These are phyloP conservation scores for Sporothrix phasma DNA, from an alignment of 2,329 filamentous ascomycete species.

Conservation along the genomic window DNA sequence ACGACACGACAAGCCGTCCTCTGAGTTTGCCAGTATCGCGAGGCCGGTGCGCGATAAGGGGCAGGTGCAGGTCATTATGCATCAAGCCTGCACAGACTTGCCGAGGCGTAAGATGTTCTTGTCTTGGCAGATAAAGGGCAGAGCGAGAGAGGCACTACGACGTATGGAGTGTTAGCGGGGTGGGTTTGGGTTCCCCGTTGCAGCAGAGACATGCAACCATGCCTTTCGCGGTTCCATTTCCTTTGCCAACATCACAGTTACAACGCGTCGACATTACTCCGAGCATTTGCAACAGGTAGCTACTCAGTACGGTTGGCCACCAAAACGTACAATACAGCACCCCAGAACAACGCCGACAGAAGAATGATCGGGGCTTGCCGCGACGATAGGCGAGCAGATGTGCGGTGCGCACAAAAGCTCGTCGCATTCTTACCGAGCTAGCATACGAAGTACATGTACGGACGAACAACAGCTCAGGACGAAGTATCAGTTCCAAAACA, in stretches of 20 bases:
- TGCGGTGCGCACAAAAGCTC: neutral
- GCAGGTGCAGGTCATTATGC: neutral
- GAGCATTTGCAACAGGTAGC: too few species aligned
- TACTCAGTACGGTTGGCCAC: neutral
- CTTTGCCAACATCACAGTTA: neutral
- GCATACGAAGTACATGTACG: too few species aligned
- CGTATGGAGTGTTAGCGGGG: neutral
- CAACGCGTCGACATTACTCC: too few species aligned
- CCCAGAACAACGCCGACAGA: neutral
- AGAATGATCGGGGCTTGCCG: neutral
- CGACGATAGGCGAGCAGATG: neutral
- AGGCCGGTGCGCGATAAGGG: neutral
- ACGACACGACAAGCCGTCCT: neutral
- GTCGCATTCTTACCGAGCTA: neutral
- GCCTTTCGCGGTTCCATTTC: neutral
- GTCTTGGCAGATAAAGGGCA: neutral
- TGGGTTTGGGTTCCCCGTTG: neutral
- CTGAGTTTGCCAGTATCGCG: neutral
- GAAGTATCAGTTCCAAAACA: too few species aligned
- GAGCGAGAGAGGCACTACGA: neutral
- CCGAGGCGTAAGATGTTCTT: neutral
- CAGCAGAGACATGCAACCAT: neutral
- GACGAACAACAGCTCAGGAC: too few species aligned
- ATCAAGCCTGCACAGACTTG: neutral
- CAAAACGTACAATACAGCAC: neutral